Evolutionary conservation across 75 land plant genomes (phyloP).

Genomic region (Ceratopteris richardii): DNA sequence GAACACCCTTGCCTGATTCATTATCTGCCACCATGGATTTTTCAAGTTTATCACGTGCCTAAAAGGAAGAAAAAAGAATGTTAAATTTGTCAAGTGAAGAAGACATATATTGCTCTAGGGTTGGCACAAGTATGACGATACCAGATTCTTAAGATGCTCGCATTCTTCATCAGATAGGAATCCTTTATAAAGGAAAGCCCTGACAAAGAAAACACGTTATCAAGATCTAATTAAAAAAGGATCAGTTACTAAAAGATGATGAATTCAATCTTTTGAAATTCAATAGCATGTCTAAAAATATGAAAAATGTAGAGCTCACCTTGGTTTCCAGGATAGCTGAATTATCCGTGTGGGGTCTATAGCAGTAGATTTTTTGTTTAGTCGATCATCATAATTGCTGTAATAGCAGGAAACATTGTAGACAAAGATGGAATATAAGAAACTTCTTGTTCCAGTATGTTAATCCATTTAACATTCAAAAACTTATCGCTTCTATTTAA

Average conservation of each 20-base stretch:
- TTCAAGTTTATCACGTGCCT: slow-evolving; percentile 53
- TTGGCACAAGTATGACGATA: slow-evolving; percentile 1
- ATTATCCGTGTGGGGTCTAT: slow-evolving; percentile 56
- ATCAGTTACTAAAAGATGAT: not conserved
- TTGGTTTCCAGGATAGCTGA: slow-evolving; percentile 56
- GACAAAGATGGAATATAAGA: too few species aligned
- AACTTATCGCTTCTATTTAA: too few species aligned
- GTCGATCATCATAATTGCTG: not conserved
- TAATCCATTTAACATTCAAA: too few species aligned
- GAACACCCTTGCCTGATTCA: slow-evolving; percentile 65
- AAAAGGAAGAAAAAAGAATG: not conserved
- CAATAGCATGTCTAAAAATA: slow-evolving; percentile 1
- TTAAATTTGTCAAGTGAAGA: not conserved
- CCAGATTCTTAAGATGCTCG: slow-evolving; percentile 59
- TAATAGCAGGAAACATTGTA: too few species aligned
- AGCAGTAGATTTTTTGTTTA: not conserved
- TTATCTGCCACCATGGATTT: slow-evolving; percentile 82
- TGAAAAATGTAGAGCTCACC: slow-evolving; percentile 22
- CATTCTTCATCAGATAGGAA: slow-evolving; percentile 63
- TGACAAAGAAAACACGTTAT: not conserved
- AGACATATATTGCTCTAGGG: not conserved
- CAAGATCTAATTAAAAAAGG: not conserved
- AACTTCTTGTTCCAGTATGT: too few species aligned
- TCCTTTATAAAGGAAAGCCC: slow-evolving; percentile 39
- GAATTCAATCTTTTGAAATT: slow-evolving; percentile 2